Conservation (phyloP, 2,329 filamentous ascomycete genomes). For the Zymoseptoria tritici region DNA sequence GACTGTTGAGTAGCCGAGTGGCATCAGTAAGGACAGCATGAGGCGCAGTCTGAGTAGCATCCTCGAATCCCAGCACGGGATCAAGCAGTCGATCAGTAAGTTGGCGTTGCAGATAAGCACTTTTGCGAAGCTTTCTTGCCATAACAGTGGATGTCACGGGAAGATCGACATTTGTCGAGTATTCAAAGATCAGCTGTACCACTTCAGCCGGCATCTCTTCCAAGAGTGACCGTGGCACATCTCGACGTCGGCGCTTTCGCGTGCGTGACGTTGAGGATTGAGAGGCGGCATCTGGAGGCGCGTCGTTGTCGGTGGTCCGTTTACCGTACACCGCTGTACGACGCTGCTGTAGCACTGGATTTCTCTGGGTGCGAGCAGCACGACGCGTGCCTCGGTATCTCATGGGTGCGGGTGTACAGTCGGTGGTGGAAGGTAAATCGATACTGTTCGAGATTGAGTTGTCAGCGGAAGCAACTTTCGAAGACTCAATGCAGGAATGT, state of each 20-base stretch:
- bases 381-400: slow-evolving; percentile 28
- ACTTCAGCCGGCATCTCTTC: slow-evolving; percentile 31
- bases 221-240: slow-evolving; percentile 16
- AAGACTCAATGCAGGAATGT: background rate
- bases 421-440: slow-evolving; percentile 3
- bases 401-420: slow-evolving; percentile 22
- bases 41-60: slow-evolving; percentile 1
- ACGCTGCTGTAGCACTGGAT: slow-evolving; percentile 12
- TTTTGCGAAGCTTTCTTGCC: slow-evolving; percentile 23
- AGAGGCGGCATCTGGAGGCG: background rate
- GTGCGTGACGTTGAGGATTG: background rate
- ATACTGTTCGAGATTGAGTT: background rate
- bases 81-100: slow-evolving; percentile 21
- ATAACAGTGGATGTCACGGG: slow-evolving; percentile 25
- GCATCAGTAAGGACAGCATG: slow-evolving; percentile 14
- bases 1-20: slow-evolving; percentile 25
- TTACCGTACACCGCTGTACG: background rate
- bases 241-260: slow-evolving; percentile 12
- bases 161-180: slow-evolving; percentile 26
- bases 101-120: slow-evolving; percentile 22
- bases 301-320: background rate
- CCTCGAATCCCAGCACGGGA: slow-evolving; percentile 10
- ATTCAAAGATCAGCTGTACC: slow-evolving; percentile 29
- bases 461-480: background rate
- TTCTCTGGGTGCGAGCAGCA: slow-evolving; percentile 18